Evolutionary conservation across 2,329 filamentous ascomycete genomes (phyloP).

Genomic region (Venturia pyrina): DNA sequence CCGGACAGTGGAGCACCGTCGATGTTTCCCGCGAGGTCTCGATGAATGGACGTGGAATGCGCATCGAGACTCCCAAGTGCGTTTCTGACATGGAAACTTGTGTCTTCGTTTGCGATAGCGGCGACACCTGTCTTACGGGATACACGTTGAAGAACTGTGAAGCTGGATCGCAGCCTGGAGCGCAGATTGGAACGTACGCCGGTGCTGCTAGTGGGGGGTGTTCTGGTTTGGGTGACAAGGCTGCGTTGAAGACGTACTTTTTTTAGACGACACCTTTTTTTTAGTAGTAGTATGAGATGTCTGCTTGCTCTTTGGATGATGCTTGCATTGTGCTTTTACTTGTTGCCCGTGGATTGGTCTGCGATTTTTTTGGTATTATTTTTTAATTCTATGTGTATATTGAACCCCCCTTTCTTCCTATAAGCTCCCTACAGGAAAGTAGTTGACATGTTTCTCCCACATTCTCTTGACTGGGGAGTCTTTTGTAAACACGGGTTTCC

Average conservation of each 20-base stretch:
- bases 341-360: not conserved
- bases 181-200: conserved; percentile 17
- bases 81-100: conserved; percentile 32
- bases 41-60: conserved; percentile 33
- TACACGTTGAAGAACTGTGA: conserved; percentile 32
- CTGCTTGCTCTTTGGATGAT: not conserved
- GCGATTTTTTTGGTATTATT: not conserved
- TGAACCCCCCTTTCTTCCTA: too few relatives aligned
- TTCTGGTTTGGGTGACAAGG: conserved; percentile 19
- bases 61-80: conserved; percentile 30
- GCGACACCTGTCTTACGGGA: conserved; percentile 25
- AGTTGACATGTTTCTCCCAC: not conserved
- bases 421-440: too few relatives aligned
- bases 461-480: not conserved
- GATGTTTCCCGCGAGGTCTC: conserved; percentile 36
- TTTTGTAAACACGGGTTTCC: too few relatives aligned
- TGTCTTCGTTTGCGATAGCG: conserved; percentile 32
- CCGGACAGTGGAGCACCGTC: conserved; percentile 27
- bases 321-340: not conserved
- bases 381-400: too few relatives aligned
- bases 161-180: conserved; percentile 19
- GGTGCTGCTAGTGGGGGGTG: conserved; percentile 15
- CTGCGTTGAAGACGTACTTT: conserved; percentile 8
- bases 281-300: not conserved
- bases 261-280: too few relatives aligned